Percentiles rank a stretch among this genome's conserved stretches.
Conservation (phyloP, 2,329 filamentous ascomycete genomes). For the Hymenoscyphus fructigenus region DNA sequence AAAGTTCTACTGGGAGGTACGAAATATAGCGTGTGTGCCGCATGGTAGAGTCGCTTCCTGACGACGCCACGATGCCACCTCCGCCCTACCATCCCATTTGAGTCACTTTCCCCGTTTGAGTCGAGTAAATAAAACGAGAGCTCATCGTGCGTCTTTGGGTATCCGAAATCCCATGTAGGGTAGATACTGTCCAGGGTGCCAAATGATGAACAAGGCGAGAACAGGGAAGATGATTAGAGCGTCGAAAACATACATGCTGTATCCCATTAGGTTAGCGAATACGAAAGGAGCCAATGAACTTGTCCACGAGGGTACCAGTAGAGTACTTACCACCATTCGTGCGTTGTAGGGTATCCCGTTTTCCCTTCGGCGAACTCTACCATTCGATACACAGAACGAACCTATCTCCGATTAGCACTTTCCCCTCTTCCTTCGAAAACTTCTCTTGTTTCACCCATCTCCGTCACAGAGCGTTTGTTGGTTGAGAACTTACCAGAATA, state of each 20-base stretch:
- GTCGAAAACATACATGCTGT: conserved; percentile 26
- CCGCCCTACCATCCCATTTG: too few species aligned
- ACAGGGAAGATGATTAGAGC: conserved; percentile 26
- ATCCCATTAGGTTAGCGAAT: too few species aligned
- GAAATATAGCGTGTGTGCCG: too few species aligned
- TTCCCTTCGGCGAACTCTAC: conserved; percentile 29
- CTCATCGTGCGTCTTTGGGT: conserved; percentile 31
- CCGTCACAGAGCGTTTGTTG: conserved; percentile 17
- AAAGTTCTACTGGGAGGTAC: too few species aligned
- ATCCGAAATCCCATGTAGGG: conserved; percentile 38
- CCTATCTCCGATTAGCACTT: conserved; percentile 10
- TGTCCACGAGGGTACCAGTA: too few species aligned
- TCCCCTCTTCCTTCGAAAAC: conserved; percentile 23
- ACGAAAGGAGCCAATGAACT: too few species aligned
- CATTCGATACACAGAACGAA: conserved; percentile 31
- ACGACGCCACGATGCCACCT: too few species aligned
- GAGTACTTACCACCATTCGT: conserved; percentile 26
- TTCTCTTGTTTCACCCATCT: background rate
- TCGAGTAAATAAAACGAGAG: too few species aligned
- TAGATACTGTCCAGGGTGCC: conserved; percentile 38
- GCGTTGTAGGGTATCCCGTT: conserved; percentile 23
- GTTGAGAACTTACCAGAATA: conserved; percentile 29
- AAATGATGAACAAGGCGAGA: conserved; percentile 33
- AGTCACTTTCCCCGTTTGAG: too few species aligned
- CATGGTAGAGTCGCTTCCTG: too few species aligned